Base-by-base conservation (phyloP, 306 rosid genomes). In the Echinosophora koreensis region DNA sequence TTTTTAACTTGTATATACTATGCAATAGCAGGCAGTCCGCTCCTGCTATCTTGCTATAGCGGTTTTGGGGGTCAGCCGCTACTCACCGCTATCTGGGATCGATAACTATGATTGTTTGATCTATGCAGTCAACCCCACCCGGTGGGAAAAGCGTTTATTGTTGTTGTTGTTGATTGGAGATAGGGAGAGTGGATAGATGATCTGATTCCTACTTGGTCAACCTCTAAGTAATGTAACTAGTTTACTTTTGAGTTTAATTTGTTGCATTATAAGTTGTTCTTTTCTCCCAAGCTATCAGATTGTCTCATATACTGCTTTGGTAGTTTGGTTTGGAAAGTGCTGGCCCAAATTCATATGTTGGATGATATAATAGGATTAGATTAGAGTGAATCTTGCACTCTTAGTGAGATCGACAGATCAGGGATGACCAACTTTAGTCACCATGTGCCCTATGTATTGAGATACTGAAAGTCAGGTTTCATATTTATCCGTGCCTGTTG, bases 211-310 rank as follows among this genome's bases (percentile, higher is more conserved):
- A 41, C 44, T 12, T 42, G 38, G 38, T 42, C 55, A 51, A 22
- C 55, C 66, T 46, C 16, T 12, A 4, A 63, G 37, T 18, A 66
- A 37, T 35, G 28, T 38, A 37, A 2, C 67, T 35, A 4, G 32
- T 38, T 37, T 17, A 38, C 41, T 63, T 32, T 76, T 37, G 5
- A 57, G 75, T 73, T 73, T n/a, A 39, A 66, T 47, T 41, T 46
- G 54, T 32, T 69, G 57, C 30, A 13, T 51, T 63, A 22, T 77
- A 9, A 74, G 76, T 66, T 57, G 63, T 74, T 66, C 15, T 54
- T 30, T 13, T 13, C 17, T 77, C 57, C 8, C 35, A 27, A 27
- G 22, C 32, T 70, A 55, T 66, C 16, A 17, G 4, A 14, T 47
- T 1, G 8, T 30, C 11, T 71, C 42, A 15, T 52, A 32, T 39